phyloP scores from a whole-genome alignment of 148 eudicot genomes.

The Linanthus parryae region DNA sequence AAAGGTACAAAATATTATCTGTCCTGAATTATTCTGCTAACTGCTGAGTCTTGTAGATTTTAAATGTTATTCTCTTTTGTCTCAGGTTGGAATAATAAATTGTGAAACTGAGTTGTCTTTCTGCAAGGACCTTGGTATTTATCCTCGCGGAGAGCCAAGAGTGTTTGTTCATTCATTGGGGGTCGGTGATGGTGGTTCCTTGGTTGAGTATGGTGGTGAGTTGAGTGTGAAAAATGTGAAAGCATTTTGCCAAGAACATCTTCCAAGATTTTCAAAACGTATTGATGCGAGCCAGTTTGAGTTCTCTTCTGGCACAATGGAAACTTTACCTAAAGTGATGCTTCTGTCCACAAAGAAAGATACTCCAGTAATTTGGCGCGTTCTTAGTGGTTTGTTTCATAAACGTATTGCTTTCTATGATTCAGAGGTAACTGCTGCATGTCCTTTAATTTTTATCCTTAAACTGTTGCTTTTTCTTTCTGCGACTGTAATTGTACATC shows the following conservation, averaged over 20 bases:
- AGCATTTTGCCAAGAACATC: conserved; percentile 67
- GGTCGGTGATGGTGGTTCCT: conserved; percentile 50
- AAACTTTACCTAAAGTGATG: conserved; percentile 65
- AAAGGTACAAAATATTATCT: conserved; percentile 34
- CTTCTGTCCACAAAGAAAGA: conserved; percentile 84
- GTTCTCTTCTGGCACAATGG: conserved; percentile 27
- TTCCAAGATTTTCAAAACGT: conserved; percentile 77
- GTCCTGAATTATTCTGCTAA: neutral
- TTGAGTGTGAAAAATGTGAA: conserved; percentile 52
- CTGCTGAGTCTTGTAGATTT: neutral
- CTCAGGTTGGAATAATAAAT: conserved; percentile 72
- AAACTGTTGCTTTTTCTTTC: neutral
- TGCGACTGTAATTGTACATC: neutral
- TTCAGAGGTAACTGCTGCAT: conserved; percentile 52
- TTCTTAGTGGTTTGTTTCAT: conserved; percentile 73
- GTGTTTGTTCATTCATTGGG: conserved; percentile 59
- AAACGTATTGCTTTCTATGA: conserved; percentile 66
- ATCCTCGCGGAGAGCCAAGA: conserved; percentile 56
- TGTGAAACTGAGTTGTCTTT: conserved; percentile 62
- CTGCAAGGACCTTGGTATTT: conserved; percentile 56
- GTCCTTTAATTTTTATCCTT: no score
- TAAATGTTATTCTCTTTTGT: conserved; percentile 4
- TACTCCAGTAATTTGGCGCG: conserved; percentile 91
- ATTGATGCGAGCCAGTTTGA: conserved; percentile 37
- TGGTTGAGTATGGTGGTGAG: conserved; percentile 80